These are phyloP conservation scores for Furcasterigmium sp. DNA, from an alignment of 2,329 filamentous ascomycete species.

Conservation along the genomic window DNA sequence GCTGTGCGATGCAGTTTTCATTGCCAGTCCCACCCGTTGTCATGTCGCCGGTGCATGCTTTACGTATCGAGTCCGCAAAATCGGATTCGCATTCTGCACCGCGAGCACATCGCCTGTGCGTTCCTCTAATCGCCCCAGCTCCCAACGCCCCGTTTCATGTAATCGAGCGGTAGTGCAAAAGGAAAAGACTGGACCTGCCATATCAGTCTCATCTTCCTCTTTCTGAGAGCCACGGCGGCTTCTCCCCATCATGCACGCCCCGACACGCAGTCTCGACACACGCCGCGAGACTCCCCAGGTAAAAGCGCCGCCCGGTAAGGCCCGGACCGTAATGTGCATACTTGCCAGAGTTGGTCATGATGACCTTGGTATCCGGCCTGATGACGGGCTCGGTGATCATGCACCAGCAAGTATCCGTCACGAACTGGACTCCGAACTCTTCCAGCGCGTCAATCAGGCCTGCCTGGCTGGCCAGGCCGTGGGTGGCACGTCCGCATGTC, in stretches of 20 bases:
- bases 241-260: not conserved
- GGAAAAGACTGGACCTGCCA: too few relatives aligned
- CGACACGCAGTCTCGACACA: constrained; percentile 18
- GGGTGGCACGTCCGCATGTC: constrained; percentile 3
- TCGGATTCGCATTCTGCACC: too few relatives aligned
- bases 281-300: constrained; percentile 16
- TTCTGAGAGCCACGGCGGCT: too few relatives aligned
- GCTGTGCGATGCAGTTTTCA: too few relatives aligned
- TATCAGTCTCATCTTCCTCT: too few relatives aligned
- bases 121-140: too few relatives aligned
- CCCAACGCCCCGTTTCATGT: too few relatives aligned
- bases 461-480: constrained; percentile 11
- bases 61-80: too few relatives aligned
- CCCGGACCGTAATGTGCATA: constrained; percentile 37
- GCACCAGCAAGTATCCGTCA: constrained; percentile 43
- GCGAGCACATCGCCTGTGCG: too few relatives aligned
- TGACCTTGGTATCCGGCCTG: constrained; percentile 14
- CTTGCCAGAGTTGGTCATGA: constrained; percentile 41
- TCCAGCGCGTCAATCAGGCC: constrained; percentile 23
- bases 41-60: too few relatives aligned
- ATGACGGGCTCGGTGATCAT: constrained; percentile 36
- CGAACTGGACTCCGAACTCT: constrained; percentile 28
- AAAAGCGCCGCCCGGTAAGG: constrained; percentile 13
- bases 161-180: too few relatives aligned
- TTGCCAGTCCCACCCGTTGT: too few relatives aligned